A percentile compares a stretch with the other conserved stretches of the same genome.
Evolutionary conservation across 2,329 filamentous ascomycete genomes (phyloP).

Genomic region (Orbilia blumenaviensis): DNA sequence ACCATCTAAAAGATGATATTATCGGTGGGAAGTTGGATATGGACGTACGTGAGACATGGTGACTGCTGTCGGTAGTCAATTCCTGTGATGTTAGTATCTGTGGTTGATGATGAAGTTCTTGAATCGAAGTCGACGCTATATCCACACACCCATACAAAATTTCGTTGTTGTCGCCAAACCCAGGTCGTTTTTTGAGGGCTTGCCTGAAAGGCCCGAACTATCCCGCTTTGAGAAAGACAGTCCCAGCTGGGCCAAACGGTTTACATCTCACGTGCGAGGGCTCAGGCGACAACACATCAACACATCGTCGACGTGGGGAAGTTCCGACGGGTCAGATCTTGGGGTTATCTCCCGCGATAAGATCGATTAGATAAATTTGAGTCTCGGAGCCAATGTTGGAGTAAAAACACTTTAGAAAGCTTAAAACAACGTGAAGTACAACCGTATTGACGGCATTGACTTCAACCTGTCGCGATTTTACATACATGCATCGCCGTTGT

Average conservation of each 20-base stretch:
- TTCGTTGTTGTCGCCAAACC: conserved; percentile 35
- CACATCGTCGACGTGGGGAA: conserved; percentile 4
- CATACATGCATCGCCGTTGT: background rate
- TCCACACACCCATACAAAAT: conserved; percentile 44
- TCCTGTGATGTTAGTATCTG: conserved; percentile 47
- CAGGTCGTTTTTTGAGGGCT: conserved; percentile 34
- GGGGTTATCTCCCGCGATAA: conserved; percentile 37
- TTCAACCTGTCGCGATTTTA: background rate
- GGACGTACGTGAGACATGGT: conserved; percentile 58
- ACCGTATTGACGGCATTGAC: background rate
- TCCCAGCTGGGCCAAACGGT: conserved; percentile 20
- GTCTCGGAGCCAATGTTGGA: conserved; percentile 18
- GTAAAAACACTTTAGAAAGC: background rate
- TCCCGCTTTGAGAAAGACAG: conserved; percentile 50
- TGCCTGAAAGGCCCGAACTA: conserved; percentile 5
- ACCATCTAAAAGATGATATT: conserved; percentile 20
- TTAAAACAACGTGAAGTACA: background rate
- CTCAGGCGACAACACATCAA: conserved; percentile 11
- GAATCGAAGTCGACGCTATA: conserved; percentile 39
- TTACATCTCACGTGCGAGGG: background rate
- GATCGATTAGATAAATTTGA: conserved; percentile 49
- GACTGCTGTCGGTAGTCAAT: conserved; percentile 44
- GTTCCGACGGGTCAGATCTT: background rate
- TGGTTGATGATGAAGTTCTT: conserved; percentile 35
- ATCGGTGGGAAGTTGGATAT: background rate